A percentile compares a stretch with the other conserved stretches of the same genome.
Conservation (phyloP, 257 asterid genomes). For the Plantago ovata region DNA sequence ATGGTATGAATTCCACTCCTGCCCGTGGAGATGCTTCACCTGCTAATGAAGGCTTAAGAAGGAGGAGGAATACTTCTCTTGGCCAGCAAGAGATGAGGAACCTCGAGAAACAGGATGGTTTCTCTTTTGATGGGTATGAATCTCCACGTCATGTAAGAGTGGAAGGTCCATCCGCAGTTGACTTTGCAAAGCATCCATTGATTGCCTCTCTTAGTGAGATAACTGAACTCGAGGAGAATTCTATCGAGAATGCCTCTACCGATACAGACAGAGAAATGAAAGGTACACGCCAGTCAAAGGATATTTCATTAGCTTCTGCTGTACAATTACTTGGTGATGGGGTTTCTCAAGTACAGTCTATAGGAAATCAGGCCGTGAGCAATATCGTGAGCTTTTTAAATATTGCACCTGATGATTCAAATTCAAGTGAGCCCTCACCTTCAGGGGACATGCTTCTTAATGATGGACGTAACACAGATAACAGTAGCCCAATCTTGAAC, state of each 20-base stretch:
- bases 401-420: slow-evolving; percentile 70
- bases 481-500: slow-evolving; percentile 34
- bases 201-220: slow-evolving; percentile 63
- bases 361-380: slow-evolving; percentile 94
- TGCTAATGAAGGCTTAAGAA: slow-evolving; percentile 62
- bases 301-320: slow-evolving; percentile 80
- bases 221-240: slow-evolving; percentile 63
- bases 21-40: slow-evolving; percentile 52
- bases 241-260: slow-evolving; percentile 31
- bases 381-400: slow-evolving; percentile 85
- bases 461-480: slow-evolving; percentile 33
- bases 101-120: slow-evolving; percentile 55
- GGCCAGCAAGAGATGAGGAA: slow-evolving; percentile 35
- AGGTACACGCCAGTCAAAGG: slow-evolving; percentile 54
- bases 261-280: slow-evolving; percentile 46
- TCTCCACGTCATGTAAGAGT: slow-evolving; percentile 52
- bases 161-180: slow-evolving; percentile 52
- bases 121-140: slow-evolving; percentile 46
- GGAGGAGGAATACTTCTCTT: slow-evolving; percentile 51
- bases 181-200: slow-evolving; percentile 38
- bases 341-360: slow-evolving; percentile 92
- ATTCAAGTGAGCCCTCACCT: slow-evolving; percentile 55
- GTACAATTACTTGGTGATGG: slow-evolving; percentile 91
- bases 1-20: slow-evolving; percentile 55
- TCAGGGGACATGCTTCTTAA: slow-evolving; percentile 33